Conservation (phyloP, 371 early-diverging fungal species). For the Rhizomucor pusillus region DNA sequence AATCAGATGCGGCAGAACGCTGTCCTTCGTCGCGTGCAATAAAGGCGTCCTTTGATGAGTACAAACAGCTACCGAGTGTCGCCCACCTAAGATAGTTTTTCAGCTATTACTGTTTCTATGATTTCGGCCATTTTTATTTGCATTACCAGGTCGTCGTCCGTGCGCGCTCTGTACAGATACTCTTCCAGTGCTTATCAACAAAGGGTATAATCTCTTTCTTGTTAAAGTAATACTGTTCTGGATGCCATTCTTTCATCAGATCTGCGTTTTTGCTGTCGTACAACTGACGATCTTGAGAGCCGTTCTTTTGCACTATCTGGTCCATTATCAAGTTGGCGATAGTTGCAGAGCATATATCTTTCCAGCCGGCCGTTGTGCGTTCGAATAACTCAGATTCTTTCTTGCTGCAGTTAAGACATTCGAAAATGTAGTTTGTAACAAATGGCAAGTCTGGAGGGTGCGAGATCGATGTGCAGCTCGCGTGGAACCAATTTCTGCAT, state of each 20-base stretch:
- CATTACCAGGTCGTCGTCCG: conserved; percentile 63
- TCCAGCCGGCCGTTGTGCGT: conserved; percentile 69
- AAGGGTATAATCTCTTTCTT: conserved; percentile 68
- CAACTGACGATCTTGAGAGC: conserved; percentile 31
- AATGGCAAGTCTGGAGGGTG: conserved; percentile 58
- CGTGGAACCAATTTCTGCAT: conserved; percentile 72
- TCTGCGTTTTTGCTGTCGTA: conserved; percentile 54
- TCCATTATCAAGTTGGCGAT: conserved; percentile 65
- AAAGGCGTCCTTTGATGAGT: conserved; percentile 63
- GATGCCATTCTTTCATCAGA: conserved; percentile 49
- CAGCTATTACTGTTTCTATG: neutral
- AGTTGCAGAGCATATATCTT: conserved; percentile 65
- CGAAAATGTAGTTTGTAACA: conserved; percentile 63
- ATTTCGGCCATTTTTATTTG: neutral
- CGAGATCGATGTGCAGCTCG: conserved; percentile 49
- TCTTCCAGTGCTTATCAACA: conserved; percentile 69
- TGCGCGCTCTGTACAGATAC: conserved; percentile 64
- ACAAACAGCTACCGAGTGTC: conserved; percentile 62
- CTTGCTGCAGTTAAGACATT: conserved; percentile 45
- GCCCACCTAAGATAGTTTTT: conserved; percentile 55
- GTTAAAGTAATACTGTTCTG: conserved; percentile 62
- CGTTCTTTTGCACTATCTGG: conserved; percentile 39
- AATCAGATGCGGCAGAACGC: conserved; percentile 68
- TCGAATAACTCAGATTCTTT: conserved; percentile 51
- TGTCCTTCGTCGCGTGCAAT: conserved; percentile 57